Conservation (phyloP, 2,329 filamentous ascomycete species). For the Annulohypoxylon truncatum region DNA sequence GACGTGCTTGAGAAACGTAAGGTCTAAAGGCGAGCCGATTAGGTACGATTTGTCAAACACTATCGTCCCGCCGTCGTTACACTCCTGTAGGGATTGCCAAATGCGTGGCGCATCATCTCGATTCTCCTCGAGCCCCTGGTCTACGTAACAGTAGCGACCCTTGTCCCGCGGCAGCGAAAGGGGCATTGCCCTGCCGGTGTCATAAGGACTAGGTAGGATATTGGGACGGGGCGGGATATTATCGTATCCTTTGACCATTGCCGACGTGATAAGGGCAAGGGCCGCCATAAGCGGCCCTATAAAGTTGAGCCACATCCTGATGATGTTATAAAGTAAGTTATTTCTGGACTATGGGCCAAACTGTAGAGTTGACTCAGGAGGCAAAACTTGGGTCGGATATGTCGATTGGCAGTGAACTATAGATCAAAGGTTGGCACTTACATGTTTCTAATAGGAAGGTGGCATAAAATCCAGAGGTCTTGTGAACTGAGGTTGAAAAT, state of each 20-base stretch:
- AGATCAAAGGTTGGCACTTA: background rate
- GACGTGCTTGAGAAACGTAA: constrained; percentile 72
- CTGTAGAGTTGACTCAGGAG: background rate
- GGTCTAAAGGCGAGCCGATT: constrained; percentile 72
- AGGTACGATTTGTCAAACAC: constrained; percentile 70
- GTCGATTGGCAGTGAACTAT: background rate
- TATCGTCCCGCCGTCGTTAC: constrained; percentile 72
- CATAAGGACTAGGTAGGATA: constrained; percentile 31
- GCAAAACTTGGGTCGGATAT: background rate
- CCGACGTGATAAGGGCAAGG: constrained; percentile 7
- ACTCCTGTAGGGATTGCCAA: constrained; percentile 64
- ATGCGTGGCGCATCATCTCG: constrained; percentile 55
- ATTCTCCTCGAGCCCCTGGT: constrained; percentile 15
- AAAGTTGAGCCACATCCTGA: constrained; percentile 20
- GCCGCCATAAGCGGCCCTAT: background rate
- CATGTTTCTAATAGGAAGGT: constrained; percentile 1
- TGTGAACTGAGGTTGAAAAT: constrained; percentile 2
- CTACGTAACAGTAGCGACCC: constrained; percentile 36
- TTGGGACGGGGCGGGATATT: constrained; percentile 33
- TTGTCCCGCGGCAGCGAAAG: constrained; percentile 27
- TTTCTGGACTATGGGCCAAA: background rate
- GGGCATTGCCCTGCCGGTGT: constrained; percentile 22
- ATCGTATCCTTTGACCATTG: background rate
- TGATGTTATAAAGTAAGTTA: background rate
- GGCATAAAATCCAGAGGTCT: constrained; percentile 1